Conservation (phyloP, 306 rosid genomes). For the Lotus japonicus region DNA sequence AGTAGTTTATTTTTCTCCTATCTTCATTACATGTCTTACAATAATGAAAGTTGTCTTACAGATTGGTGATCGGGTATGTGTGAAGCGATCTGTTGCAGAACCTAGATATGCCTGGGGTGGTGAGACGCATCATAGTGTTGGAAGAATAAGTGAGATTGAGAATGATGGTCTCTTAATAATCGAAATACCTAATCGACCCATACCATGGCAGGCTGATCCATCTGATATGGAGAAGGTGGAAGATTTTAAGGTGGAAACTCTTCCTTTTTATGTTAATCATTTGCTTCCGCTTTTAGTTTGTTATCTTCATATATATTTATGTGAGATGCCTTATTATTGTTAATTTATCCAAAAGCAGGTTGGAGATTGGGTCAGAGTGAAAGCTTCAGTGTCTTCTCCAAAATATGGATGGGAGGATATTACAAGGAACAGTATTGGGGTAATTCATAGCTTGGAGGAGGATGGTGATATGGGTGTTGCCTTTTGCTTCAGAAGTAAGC, state of each 20-base stretch:
- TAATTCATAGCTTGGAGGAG: conserved; percentile 93
- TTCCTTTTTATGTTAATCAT: not conserved
- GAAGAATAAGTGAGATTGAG: conserved; percentile 93
- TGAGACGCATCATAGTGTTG: conserved; percentile 97
- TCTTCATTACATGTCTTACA: not conserved
- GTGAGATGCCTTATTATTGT: conserved; percentile 7
- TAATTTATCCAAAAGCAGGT: conserved; percentile 44
- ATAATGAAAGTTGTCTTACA: conserved; percentile 32
- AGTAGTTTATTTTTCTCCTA: not conserved
- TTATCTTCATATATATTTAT: not conserved
- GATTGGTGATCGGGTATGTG: conserved; percentile 94
- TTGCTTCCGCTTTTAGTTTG: conserved; percentile 7
- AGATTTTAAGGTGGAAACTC: conserved; percentile 70
- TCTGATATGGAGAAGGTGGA: conserved; percentile 98
- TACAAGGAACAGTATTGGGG: conserved; percentile 80
- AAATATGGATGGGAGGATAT: conserved; percentile 98
- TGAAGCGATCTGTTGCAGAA: conserved; percentile 97
- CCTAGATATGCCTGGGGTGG: conserved; percentile 99
- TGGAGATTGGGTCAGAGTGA: conserved; percentile 98
- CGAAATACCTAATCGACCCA: conserved; percentile 90
- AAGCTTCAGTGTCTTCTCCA: conserved; percentile 95
- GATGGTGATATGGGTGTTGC: conserved; percentile 94
- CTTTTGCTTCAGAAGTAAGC: conserved; percentile 95
- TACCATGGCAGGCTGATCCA: conserved; percentile 99
- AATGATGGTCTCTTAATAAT: conserved; percentile 90